Evolutionary conservation across 2,329 filamentous ascomycete genomes (phyloP), one percentile per base, ranked within the genome.

Genomic region (Bipolaris gigantea): DNA sequence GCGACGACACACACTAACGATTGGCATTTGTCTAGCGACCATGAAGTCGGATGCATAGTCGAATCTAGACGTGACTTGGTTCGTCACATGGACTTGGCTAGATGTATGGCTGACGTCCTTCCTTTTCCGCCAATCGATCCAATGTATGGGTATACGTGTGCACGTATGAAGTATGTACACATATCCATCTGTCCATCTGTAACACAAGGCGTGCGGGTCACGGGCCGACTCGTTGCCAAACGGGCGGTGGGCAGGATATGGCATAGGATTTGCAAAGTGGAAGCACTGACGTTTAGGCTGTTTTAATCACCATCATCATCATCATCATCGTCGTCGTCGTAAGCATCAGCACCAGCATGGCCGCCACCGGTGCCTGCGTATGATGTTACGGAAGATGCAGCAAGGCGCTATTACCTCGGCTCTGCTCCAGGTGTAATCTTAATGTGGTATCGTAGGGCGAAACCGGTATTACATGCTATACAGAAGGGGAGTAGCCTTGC

Each of bases 221-320:
- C 54, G 63, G 60, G 44, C 58, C 63, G 62, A 54, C 56, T 56
- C 25, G 46, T 34, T 16, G 61, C 48, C 56, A 48, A 63, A 63
- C 55, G 53, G 27, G 54, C 42, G 53, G 53, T 53, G 57, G 49
- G 56, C 56, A 51, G 54, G 58, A 56, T 41, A 19, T 41, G 43
- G 52, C 56, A 52, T 51, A 16, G 44, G 47, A 56, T 13, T 36
- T 48, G 55, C 57, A 51, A 60, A 55, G 48, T 56, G 54, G 55
- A 57, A 40, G 34, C 50, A 16, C 40, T 42, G 38, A 40, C 38
- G 6, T 40, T 40, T 23, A 40, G 38, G 38, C n/a, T 40, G 11
- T 23, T 18, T 40, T 18, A 13, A 13, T 19, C 18, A 23, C n/a
- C 19, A 21, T 39, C 18, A 39, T 39, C 11, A 39, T 21, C 10